phyloP scores from a whole-genome alignment of 208 protist species.

The Leishmania aethiopica region DNA sequence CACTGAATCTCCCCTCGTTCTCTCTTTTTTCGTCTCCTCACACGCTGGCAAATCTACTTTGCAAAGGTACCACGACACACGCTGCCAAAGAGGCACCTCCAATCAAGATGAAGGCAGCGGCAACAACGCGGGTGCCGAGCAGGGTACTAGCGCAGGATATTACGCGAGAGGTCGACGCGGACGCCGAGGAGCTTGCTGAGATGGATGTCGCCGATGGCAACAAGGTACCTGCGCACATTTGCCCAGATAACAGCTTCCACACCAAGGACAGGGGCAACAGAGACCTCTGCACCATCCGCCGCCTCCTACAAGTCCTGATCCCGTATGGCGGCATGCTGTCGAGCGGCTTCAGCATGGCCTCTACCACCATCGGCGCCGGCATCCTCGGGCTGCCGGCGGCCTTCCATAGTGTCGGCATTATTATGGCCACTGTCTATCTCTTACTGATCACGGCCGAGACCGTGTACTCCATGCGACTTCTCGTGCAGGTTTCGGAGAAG shows the following conservation, averaged over 20 bases:
- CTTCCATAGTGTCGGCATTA: constrained; percentile 41
- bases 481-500: constrained; percentile 36
- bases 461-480: constrained; percentile 49
- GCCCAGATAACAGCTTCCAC: neutral
- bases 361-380: constrained; percentile 47
- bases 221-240: neutral
- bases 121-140: too few species aligned
- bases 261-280: neutral
- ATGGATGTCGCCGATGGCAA: neutral
- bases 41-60: neutral
- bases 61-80: neutral
- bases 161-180: neutral
- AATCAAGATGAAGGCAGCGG: neutral
- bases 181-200: neutral
- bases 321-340: constrained; percentile 46
- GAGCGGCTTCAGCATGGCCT: constrained; percentile 47
- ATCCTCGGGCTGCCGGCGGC: constrained; percentile 31
- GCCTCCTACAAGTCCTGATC: constrained; percentile 31
- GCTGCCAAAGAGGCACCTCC: neutral
- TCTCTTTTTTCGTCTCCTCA: neutral
- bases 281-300: constrained; percentile 4
- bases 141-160: neutral
- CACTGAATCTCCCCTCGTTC: neutral
- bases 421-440: constrained; percentile 38
- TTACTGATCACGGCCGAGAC: constrained; percentile 35